Evolutionary conservation across 441 rosid species (phyloP).

Genomic region (Arabidopsis lyrata): DNA sequence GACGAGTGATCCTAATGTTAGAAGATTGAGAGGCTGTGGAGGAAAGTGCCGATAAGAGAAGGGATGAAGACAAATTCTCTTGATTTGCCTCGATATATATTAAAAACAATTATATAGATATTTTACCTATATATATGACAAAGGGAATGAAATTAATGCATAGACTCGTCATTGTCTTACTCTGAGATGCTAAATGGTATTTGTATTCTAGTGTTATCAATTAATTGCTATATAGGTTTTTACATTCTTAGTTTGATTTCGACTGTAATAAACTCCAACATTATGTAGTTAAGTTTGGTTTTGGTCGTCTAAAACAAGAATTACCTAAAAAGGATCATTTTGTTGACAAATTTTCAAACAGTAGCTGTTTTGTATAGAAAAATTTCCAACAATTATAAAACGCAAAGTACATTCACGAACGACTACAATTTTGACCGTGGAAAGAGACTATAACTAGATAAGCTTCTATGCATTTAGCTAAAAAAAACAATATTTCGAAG

Average conservation of each 20-base stretch:
- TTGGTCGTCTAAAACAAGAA: neutral
- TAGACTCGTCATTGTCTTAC: conserved; percentile 26
- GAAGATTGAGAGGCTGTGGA: conserved; percentile 42
- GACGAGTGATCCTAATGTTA: conserved; percentile 5
- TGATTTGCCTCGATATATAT: neutral
- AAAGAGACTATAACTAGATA: conserved; percentile 21
- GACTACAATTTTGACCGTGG: conserved; percentile 18
- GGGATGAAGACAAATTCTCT: conserved; percentile 35
- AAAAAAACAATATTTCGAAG: neutral
- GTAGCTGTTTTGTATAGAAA: neutral
- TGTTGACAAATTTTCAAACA: neutral
- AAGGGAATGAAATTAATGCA: conserved; percentile 34
- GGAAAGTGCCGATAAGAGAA: conserved; percentile 36
- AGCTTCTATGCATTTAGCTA: conserved; percentile 1
- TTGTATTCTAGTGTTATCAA: conserved; percentile 22
- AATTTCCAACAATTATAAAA: neutral
- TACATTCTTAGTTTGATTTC: conserved; percentile 9
- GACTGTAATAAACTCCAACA: conserved; percentile 16
- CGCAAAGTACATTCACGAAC: conserved; percentile 12
- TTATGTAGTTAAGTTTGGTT: neutral
- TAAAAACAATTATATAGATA: neutral
- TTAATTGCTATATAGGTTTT: conserved; percentile 1
- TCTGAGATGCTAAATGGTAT: conserved; percentile 24
- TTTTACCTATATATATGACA: conserved; percentile 17
- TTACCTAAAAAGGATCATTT: neutral